phyloP scores from a whole-genome alignment of 805 yeast species.

The Teunomyces lycoperdinae region DNA sequence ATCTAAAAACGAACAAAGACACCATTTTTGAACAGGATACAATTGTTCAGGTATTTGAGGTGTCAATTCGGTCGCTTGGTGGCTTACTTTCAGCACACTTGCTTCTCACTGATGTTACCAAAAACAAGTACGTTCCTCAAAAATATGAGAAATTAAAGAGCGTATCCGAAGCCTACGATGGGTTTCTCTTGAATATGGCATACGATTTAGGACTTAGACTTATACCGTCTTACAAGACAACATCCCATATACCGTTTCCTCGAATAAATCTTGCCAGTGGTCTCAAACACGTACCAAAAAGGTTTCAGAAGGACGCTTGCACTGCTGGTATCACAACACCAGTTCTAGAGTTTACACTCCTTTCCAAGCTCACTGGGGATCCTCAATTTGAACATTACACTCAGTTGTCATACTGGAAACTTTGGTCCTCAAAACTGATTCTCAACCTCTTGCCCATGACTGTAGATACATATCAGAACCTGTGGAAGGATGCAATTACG shows the following conservation, averaged over 20 bases:
- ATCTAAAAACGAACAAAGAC: conserved; percentile 36
- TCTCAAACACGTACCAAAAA: conserved; percentile 40
- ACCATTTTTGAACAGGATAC: conserved; percentile 59
- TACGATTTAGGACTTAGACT: conserved; percentile 71
- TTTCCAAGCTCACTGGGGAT: conserved; percentile 75
- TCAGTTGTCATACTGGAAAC: conserved; percentile 57
- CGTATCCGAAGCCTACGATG: conserved; percentile 52
- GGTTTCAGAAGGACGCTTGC: conserved; percentile 64
- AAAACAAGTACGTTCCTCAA: conserved; percentile 4
- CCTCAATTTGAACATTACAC: conserved; percentile 62
- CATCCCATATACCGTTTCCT: conserved; percentile 71
- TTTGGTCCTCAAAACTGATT: conserved; percentile 66
- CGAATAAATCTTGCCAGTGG: conserved; percentile 68
- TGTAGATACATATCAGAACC: conserved; percentile 55
- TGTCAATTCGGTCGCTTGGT: conserved; percentile 79
- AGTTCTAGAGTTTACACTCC: conserved; percentile 71
- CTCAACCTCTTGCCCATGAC: conserved; percentile 77
- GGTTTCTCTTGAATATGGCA: conserved; percentile 69
- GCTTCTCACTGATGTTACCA: conserved; percentile 28
- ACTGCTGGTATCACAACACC: conserved; percentile 87
- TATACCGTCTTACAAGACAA: conserved; percentile 65
- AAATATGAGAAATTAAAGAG: conserved; percentile 33
- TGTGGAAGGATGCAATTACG: conserved; percentile 57
- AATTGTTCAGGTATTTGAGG: conserved; percentile 84
- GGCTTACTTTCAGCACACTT: conserved; percentile 78